Evolutionary conservation across 164 flowering plant genomes (phyloP).

Genomic region (Liriodendron chinense): DNA sequence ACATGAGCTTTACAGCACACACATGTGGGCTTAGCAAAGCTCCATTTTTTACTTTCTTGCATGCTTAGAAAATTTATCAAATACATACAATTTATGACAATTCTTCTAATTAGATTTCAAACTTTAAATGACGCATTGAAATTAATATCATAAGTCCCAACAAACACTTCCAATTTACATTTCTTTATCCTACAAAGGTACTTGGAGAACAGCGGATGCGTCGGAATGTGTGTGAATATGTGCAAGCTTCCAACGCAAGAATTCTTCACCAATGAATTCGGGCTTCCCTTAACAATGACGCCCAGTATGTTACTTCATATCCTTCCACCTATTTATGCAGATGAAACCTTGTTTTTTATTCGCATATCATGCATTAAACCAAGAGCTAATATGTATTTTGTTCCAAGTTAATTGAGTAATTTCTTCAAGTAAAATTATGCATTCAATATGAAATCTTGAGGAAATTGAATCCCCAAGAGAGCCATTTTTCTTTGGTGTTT

Average conservation of each 20-base stretch:
- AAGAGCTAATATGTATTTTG: background rate
- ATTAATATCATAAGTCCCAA: background rate
- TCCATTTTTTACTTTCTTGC: background rate
- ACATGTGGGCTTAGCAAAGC: no score
- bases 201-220: constrained; percentile 96
- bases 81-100: background rate
- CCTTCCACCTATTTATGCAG: background rate
- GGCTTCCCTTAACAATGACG: constrained; percentile 92
- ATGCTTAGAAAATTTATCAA: background rate
- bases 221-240: constrained; percentile 97
- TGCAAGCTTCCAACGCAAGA: constrained; percentile 98
- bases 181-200: constrained; percentile 43
- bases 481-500: no score
- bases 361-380: background rate
- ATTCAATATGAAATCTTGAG: background rate
- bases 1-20: no score
- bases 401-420: background rate
- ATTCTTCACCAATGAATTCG: constrained; percentile 97
- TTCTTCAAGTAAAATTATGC: background rate
- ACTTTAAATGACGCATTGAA: background rate
- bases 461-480: background rate
- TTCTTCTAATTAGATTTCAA: background rate
- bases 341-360: background rate
- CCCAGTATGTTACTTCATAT: constrained; percentile 55
- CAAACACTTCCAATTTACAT: background rate